These are phyloP conservation scores for Penicillium sp. DNA, from an alignment of 2,329 filamentous ascomycete species.

Conservation along the genomic window DNA sequence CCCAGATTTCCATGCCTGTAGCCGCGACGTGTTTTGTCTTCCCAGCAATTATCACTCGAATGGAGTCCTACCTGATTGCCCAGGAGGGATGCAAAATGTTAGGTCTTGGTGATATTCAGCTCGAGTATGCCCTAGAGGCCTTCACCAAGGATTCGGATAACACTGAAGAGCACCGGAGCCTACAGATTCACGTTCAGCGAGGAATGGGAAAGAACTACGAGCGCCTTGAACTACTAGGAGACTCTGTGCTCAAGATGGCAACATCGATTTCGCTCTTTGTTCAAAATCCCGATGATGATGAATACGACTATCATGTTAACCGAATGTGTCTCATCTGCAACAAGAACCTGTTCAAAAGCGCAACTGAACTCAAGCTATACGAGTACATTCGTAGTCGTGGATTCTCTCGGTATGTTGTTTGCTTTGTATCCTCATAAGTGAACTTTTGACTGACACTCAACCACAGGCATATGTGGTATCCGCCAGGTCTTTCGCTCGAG, in stretches of 20 bases:
- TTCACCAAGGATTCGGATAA: conserved; percentile 92
- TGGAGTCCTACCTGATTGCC: conserved; percentile 79
- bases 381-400: conserved; percentile 79
- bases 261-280: conserved; percentile 86
- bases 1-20: conserved; percentile 65
- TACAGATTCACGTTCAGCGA: conserved; percentile 70
- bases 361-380: conserved; percentile 63
- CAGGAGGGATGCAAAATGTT: conserved; percentile 70
- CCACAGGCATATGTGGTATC: conserved; percentile 77
- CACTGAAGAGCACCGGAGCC: conserved; percentile 66
- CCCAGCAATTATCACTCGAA: conserved; percentile 78
- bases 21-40: conserved; percentile 73
- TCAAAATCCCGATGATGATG: conserved; percentile 71
- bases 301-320: conserved; percentile 84
- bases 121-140: conserved; percentile 77
- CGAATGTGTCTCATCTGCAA: conserved; percentile 93
- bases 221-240: conserved; percentile 86
- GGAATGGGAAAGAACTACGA: conserved; percentile 97
- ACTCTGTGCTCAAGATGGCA: conserved; percentile 93
- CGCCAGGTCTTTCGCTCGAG: conserved; percentile 70
- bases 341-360: conserved; percentile 78
- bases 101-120: conserved; percentile 60
- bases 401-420: conserved; percentile 65
- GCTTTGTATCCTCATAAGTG: background rate
- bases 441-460: conserved; percentile 8